Percentiles rank a stretch among this genome's conserved stretches.
Conservation (phyloP, 106 monocot genomes). For the Dendrobium catenatum region DNA sequence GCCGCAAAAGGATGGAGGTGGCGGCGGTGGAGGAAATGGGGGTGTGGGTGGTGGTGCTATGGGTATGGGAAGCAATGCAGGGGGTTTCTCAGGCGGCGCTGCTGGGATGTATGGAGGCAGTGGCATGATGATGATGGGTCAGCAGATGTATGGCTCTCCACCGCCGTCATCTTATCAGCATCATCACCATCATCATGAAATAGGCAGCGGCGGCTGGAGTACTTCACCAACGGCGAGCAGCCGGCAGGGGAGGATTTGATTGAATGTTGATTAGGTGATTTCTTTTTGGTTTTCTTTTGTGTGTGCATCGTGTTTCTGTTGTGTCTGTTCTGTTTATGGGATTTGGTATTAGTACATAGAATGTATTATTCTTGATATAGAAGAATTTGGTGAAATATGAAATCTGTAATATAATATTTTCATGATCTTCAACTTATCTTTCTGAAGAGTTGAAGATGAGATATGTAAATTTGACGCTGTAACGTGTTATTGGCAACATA, state of each 20-base stretch:
- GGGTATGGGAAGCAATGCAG: constrained; percentile 14
- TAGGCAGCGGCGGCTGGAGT: constrained; percentile 8
- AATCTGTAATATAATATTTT: neutral
- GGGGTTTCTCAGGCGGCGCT: neutral
- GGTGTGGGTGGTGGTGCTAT: neutral
- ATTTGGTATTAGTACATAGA: neutral
- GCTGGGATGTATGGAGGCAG: constrained; percentile 8
- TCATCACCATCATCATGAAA: constrained; percentile 15
- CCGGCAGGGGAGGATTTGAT: constrained; percentile 9
- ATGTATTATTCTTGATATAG: neutral
- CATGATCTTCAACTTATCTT: neutral
- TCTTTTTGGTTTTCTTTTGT: neutral
- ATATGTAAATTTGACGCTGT: neutral
- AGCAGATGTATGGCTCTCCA: constrained; percentile 12
- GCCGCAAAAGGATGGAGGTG: constrained; percentile 1
- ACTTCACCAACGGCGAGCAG: constrained; percentile 10
- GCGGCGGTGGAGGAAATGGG: neutral
- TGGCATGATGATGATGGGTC: constrained; percentile 16
- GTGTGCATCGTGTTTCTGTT: neutral
- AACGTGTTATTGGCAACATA: neutral
- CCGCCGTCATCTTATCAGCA: neutral
- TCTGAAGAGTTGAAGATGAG: neutral
- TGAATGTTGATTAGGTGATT: neutral
- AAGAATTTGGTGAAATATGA: neutral
- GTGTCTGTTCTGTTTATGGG: neutral